Evolutionary conservation across 495 filamentous ascomycete species (phyloP).

Genomic region (Astrothelium subdiscretum): DNA sequence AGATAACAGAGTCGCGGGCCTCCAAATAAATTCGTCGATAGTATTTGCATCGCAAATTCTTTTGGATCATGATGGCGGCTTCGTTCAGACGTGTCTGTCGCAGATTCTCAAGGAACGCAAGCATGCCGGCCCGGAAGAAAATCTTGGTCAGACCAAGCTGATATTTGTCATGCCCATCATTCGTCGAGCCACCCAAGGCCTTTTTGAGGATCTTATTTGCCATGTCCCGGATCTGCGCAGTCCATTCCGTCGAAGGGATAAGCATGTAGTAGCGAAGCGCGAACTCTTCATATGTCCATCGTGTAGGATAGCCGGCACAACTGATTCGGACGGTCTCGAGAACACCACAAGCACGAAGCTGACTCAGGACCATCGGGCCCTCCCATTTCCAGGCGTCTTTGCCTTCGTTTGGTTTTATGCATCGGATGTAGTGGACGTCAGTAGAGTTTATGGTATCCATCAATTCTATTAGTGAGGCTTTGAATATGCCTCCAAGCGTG

Average conservation of each 20-base stretch:
- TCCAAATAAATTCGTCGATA: conserved; percentile 87
- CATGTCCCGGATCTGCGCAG: conserved; percentile 84
- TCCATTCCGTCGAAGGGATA: conserved; percentile 83
- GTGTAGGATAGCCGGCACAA: conserved; percentile 92
- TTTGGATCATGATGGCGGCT: conserved; percentile 96
- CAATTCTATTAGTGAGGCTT: conserved; percentile 92
- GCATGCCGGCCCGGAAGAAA: conserved; percentile 98
- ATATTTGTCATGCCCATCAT: conserved; percentile 83
- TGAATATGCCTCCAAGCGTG: conserved; percentile 96
- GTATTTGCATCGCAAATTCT: conserved; percentile 92
- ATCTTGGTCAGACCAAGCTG: conserved; percentile 96
- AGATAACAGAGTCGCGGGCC: conserved; percentile 66
- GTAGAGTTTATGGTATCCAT: conserved; percentile 97
- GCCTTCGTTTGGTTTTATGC: conserved; percentile 97
- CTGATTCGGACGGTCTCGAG: conserved; percentile 96
- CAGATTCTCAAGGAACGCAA: conserved; percentile 91
- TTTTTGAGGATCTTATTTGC: conserved; percentile 82
- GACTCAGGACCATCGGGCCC: conserved; percentile 96
- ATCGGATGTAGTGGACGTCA: conserved; percentile 98
- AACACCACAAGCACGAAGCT: conserved; percentile 95
- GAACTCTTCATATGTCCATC: conserved; percentile 99
- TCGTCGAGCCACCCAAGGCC: conserved; percentile 67
- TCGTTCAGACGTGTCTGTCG: conserved; percentile 82
- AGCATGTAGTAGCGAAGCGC: conserved; percentile 97
- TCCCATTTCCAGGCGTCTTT: conserved; percentile 98